Evolutionary conservation across 345 rosid species (phyloP).

Genomic region (Trapa bicornis): DNA sequence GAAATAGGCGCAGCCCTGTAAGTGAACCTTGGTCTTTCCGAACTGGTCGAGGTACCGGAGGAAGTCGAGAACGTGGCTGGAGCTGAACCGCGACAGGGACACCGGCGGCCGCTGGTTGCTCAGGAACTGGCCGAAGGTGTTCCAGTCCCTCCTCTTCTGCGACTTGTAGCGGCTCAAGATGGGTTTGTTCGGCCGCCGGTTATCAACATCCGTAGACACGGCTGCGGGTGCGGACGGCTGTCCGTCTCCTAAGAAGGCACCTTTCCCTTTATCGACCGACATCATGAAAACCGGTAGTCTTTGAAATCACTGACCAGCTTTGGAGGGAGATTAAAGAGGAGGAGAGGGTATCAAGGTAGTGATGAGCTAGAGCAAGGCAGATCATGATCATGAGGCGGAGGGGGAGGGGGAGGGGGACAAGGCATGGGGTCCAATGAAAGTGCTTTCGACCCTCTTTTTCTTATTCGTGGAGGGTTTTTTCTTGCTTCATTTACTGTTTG

Average conservation of each 20-base stretch:
- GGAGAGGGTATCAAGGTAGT: too few relatives aligned
- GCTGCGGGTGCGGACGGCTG: conserved; percentile 17
- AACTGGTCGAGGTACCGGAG: conserved; percentile 75
- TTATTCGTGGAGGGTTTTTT: conserved; percentile 40
- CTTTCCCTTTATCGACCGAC: conserved; percentile 58
- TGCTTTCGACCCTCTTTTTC: conserved; percentile 39
- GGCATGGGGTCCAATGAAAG: conserved; percentile 45
- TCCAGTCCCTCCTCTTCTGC: conserved; percentile 84
- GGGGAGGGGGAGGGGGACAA: conserved; percentile 23
- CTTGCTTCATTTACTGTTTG: conserved; percentile 16
- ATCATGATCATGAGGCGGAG: conserved; percentile 18
- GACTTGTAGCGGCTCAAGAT: conserved; percentile 72
- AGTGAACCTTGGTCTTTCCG: conserved; percentile 82
- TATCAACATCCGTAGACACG: not conserved
- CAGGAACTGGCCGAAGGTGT: conserved; percentile 75
- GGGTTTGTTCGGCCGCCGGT: conserved; percentile 29
- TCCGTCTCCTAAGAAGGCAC: conserved; percentile 33
- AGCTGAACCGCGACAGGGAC: conserved; percentile 45
- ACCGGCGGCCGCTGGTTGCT: conserved; percentile 84
- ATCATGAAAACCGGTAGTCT: not conserved
- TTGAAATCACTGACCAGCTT: too few relatives aligned
- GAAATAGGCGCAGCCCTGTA: conserved; percentile 48
- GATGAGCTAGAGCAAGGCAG: conserved; percentile 5
- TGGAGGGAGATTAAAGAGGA: too few relatives aligned
- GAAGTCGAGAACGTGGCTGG: conserved; percentile 66